Base-by-base conservation (phyloP, 2,329 filamentous ascomycete genomes). In the Zymoseptoria brevis region DNA sequence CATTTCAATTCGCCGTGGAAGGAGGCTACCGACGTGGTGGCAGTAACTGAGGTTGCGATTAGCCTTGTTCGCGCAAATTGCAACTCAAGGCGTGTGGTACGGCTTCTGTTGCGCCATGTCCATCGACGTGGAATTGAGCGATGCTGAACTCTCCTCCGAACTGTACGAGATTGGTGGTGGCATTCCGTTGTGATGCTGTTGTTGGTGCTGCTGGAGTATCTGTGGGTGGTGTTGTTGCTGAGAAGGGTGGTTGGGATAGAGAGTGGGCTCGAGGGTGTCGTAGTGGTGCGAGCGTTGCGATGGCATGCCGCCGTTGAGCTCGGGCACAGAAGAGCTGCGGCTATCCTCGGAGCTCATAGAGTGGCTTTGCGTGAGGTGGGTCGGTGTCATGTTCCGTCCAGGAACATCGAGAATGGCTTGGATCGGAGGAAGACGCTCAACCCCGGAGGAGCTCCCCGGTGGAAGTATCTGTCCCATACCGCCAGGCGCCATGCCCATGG, bases 271-370 rank as follows among this genome's bases (percentile, higher is more conserved):
- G 19, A 62, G 57, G 5, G 57, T 57, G n/a, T 60, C 58, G 35
- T 60, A 56, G 16, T 45, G 35, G 35, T 52, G 60, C 13, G 41
- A 21, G n/a, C 60, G 57, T 19, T 62, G 57, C 19, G 55, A 24
- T 19, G 26, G 30, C 19, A 41, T 55, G 16, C 53, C 53, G 8
- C 22, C 49, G 24, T 16, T 50, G 19, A 55, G 29, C 24, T 55
- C 57, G 41, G 53, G 53, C 35, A 54, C 30, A 8, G 56, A 57
- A 11, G 62, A 64, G 41, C 55, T 51, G 24, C 58, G 59, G 55
- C 64, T 66, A 9, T 66, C 64, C 35, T 66, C 64, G 8, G 64
- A 66, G 55, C 62, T 62, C 45, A 66, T 19, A 7, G 64, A 65
- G 29, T 65, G 60, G 53, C 60, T 62, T 9, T 66, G 64, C 3